phyloP scores from a whole-genome alignment of 495 filamentous ascomycete species.

The Hyaloscypha bicolor region DNA sequence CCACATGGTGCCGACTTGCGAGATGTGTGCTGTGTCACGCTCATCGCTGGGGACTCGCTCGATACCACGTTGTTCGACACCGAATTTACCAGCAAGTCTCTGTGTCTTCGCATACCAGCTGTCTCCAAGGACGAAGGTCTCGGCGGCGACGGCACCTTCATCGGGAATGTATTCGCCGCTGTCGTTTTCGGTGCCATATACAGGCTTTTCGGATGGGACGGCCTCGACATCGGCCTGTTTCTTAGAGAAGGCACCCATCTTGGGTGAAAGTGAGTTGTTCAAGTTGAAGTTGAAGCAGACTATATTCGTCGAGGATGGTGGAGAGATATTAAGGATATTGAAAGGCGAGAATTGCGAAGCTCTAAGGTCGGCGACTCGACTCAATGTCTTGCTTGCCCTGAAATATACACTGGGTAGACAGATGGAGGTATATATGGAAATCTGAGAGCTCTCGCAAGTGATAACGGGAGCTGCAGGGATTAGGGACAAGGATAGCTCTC shows the following conservation, averaged over 20 bases:
- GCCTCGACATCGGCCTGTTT: conserved; percentile 31
- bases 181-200: conserved; percentile 28
- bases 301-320: neutral
- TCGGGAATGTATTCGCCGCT: conserved; percentile 49
- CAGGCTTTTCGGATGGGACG: conserved; percentile 26
- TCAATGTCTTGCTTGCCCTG: conserved; percentile 5
- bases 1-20: conserved; percentile 81
- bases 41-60: conserved; percentile 79
- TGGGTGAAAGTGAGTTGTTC: neutral
- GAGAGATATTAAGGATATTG: neutral
- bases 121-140: conserved; percentile 64
- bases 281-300: neutral
- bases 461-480: conserved; percentile 17
- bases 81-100: conserved; percentile 66
- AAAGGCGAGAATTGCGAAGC: conserved; percentile 1
- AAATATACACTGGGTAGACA: neutral
- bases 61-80: conserved; percentile 78
- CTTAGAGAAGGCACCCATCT: conserved; percentile 31
- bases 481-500: conserved; percentile 14
- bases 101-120: conserved; percentile 67
- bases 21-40: conserved; percentile 64
- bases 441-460: conserved; percentile 1
- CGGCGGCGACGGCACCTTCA: conserved; percentile 59
- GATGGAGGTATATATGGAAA: conserved; percentile 12
- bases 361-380: neutral